These are phyloP conservation scores for Penicillium nordicum DNA, from an alignment of 2,329 filamentous ascomycete genomes.

Conservation along the genomic window DNA sequence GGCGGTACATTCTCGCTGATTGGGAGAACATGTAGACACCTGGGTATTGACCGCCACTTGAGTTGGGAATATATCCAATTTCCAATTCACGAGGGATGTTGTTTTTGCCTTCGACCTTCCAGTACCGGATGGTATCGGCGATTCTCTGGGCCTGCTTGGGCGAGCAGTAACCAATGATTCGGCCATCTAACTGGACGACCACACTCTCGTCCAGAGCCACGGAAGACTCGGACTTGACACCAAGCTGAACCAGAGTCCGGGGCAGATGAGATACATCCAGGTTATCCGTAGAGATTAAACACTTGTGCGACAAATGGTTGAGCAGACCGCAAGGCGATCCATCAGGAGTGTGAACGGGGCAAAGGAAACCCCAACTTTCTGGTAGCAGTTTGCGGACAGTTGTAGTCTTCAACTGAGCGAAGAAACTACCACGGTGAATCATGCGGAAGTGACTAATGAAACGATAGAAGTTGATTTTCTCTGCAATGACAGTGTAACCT, in stretches of 20 bases:
- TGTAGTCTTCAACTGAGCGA: slow-evolving; percentile 94
- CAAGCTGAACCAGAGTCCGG: slow-evolving; percentile 71
- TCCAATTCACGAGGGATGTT: slow-evolving; percentile 79
- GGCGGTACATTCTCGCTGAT: slow-evolving; percentile 80
- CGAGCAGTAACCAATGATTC: slow-evolving; percentile 84
- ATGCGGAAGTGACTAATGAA: slow-evolving; percentile 99
- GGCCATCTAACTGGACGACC: slow-evolving; percentile 84
- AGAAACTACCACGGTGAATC: slow-evolving; percentile 98
- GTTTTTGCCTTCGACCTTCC: slow-evolving; percentile 88
- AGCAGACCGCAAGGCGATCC: slow-evolving; percentile 90
- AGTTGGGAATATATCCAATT: slow-evolving; percentile 85
- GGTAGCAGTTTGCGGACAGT: slow-evolving; percentile 92
- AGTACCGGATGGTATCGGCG: slow-evolving; percentile 82
- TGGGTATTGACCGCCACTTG: slow-evolving; percentile 89
- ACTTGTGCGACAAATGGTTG: slow-evolving; percentile 94
- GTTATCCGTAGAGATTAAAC: slow-evolving; percentile 74
- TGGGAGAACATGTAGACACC: slow-evolving; percentile 91
- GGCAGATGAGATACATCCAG: slow-evolving; percentile 74
- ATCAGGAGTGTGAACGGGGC: slow-evolving; percentile 95
- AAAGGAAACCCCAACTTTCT: slow-evolving; percentile 97
- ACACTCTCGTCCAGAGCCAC: slow-evolving; percentile 80
- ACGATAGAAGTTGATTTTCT: slow-evolving; percentile 98
- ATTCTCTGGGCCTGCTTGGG: slow-evolving; percentile 78
- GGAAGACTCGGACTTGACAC: slow-evolving; percentile 70
- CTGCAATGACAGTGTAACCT: slow-evolving; percentile 92